Conservation (phyloP, 805 yeast species). For the Zygosaccharomyces gambellarensis region DNA sequence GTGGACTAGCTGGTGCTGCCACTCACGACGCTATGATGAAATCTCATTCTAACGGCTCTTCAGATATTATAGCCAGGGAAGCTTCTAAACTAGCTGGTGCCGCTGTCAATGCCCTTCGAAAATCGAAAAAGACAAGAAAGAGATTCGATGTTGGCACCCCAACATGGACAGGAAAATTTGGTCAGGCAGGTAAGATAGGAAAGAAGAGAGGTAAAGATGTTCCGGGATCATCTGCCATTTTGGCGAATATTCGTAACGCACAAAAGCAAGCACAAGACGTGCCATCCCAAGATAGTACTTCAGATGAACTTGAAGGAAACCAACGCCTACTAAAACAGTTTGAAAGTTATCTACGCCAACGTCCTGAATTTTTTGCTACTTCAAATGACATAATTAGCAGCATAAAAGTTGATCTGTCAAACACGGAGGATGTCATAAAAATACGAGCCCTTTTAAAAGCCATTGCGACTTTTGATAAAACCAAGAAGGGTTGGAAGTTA, state of each 20-base stretch:
- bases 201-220: slow-evolving; percentile 13
- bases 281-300: slow-evolving; percentile 5
- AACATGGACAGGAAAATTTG: slow-evolving; percentile 95
- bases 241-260: slow-evolving; percentile 23
- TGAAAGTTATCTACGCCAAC: slow-evolving; percentile 36
- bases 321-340: slow-evolving; percentile 26
- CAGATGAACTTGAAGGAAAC: slow-evolving; percentile 5
- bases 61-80: slow-evolving; percentile 46
- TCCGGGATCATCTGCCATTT: slow-evolving; percentile 23
- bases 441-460: slow-evolving; percentile 64
- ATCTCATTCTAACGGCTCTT: slow-evolving; percentile 35
- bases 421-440: slow-evolving; percentile 52
- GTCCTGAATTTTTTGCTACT: slow-evolving; percentile 40
- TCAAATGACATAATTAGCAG: slow-evolving; percentile 45
- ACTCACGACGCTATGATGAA: slow-evolving; percentile 76
- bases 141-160: slow-evolving; percentile 66
- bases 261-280: slow-evolving; percentile 13
- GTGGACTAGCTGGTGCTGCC: slow-evolving; percentile 61
- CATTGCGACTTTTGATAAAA: slow-evolving; percentile 64
- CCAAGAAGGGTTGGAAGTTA: slow-evolving; percentile 57
- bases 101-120: slow-evolving; percentile 52
- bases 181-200: slow-evolving; percentile 64
- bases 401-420: slow-evolving; percentile 38
- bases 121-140: slow-evolving; percentile 45
- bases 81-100: slow-evolving; percentile 54